phyloP scores from a whole-genome alignment of 768 basidiomycete species.

The Botryobasidium botryosum region DNA sequence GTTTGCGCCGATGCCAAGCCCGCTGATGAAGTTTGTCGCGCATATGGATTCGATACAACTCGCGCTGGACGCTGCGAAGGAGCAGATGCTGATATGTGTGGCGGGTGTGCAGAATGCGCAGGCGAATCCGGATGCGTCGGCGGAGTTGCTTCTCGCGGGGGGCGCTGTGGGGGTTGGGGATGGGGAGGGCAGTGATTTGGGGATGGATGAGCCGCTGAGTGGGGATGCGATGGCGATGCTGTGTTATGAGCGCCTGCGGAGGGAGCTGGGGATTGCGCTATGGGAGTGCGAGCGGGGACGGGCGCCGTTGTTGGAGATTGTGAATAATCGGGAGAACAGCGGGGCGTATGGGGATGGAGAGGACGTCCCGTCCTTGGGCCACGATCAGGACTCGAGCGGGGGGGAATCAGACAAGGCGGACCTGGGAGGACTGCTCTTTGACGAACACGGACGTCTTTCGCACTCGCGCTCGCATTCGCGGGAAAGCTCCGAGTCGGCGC shows the following conservation, averaged over 20 bases:
- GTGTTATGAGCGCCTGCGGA: conserved; percentile 58
- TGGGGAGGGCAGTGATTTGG: background rate
- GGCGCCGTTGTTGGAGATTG: conserved; percentile 33
- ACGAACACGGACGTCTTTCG: too few species aligned
- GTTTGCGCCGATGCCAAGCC: conserved; percentile 61
- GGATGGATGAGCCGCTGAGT: background rate
- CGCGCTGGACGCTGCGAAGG: conserved; percentile 54
- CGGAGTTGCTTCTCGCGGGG: too few species aligned
- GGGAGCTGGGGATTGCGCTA: conserved; percentile 60
- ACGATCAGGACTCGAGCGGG: too few species aligned
- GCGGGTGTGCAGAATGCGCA: conserved; percentile 26
- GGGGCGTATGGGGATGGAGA: too few species aligned
- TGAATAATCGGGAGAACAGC: too few species aligned
- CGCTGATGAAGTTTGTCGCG: conserved; percentile 48
- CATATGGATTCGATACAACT: conserved; percentile 56
- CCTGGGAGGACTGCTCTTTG: too few species aligned
- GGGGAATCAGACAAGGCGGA: too few species aligned
- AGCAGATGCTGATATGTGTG: conserved; percentile 48
- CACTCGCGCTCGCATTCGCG: too few species aligned
- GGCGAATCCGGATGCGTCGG: background rate
- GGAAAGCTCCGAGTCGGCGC: too few species aligned
- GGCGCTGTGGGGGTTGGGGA: background rate
- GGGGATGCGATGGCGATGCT: background rate
- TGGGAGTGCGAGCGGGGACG: conserved; percentile 71
- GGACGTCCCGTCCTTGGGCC: too few species aligned